Evolutionary conservation across 768 basidiomycete genomes (phyloP), one percentile per base, ranked within the genome.

Genomic region (Mycena sanguinolenta): DNA sequence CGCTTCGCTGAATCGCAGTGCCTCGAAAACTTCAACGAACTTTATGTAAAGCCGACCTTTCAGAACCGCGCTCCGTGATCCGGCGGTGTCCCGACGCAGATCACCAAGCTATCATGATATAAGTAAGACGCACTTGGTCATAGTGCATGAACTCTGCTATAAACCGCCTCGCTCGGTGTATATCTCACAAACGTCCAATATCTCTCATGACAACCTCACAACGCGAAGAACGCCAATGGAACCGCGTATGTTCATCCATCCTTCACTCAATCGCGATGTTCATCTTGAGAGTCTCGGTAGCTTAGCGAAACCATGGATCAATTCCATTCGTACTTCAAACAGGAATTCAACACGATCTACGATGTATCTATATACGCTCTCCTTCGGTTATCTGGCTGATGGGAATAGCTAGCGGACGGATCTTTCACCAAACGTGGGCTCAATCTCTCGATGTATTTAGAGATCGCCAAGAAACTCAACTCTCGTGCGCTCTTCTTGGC

Each of bases 341-440:
- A 80, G 36, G 85, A 88, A 75, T 88, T 87, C 77, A 83, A 86
- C 64, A 80, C 75, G 9, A 70, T 87, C 21, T 86, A 86, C 71
- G 80, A 86, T 71, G 87, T 85, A 61, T 27, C 70, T 52, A 39
- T 38, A 25, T 61, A 63, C 6, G 39, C 25, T 30, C 39, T n/a
- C n/a, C 23, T 10, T 59, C 38, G 16, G 21, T 32, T 58, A 30
- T 57, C 36, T 10, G 32, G 17, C 44, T 36, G 42, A 23, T 23
- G 25, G 57, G 57, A 32, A 21, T 34, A 89, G 88, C 78, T 87
- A 2, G 85, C 88, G 46, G 88, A 90, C 75, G 87, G 87, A 14
- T 85, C 87, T 2, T 89, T 85, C 76, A 79, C 74, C 49, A 76
- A 79, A 38, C 80, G 79, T n/a, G 86, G 86, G 21, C 77, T 88